Evolutionary conservation across 768 basidiomycete species (phyloP).

Genomic region (Pleurotus ostreatus): DNA sequence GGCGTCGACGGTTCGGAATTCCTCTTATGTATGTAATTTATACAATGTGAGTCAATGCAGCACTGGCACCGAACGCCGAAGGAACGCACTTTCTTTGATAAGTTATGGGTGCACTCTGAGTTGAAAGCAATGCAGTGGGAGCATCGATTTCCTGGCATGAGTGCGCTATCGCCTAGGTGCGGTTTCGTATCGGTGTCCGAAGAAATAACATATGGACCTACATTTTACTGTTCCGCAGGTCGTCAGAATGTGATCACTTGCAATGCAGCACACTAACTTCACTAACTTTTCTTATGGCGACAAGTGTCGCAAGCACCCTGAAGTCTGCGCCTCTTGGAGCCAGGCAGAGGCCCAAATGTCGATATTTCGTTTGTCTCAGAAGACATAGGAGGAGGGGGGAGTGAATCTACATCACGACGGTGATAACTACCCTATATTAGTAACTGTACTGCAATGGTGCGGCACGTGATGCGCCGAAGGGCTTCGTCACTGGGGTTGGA

Average conservation of each 20-base stretch:
- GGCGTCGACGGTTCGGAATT: too few species aligned
- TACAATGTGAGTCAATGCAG: neutral
- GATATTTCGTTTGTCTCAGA: neutral
- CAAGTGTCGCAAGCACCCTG: slow-evolving; percentile 83
- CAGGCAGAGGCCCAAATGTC: neutral
- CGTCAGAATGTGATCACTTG: too few species aligned
- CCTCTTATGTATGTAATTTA: too few species aligned
- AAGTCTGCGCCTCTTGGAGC: slow-evolving; percentile 61
- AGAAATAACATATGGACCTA: slow-evolving; percentile 24
- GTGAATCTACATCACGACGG: too few species aligned
- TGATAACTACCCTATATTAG: too few species aligned
- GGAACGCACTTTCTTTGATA: slow-evolving; percentile 43
- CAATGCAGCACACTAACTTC: too few species aligned
- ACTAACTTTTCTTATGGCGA: slow-evolving; percentile 76
- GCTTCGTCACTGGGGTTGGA: too few species aligned
- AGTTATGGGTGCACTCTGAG: slow-evolving; percentile 58
- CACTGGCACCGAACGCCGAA: neutral
- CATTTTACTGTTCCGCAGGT: slow-evolving; percentile 50
- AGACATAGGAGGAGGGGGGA: neutral
- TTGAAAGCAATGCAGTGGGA: slow-evolving; percentile 65
- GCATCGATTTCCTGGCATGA: slow-evolving; percentile 62
- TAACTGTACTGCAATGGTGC: too few species aligned
- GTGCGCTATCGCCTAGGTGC: slow-evolving; percentile 60
- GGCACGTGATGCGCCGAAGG: too few species aligned
- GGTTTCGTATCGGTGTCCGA: too few species aligned